Evolutionary conservation across 2,329 filamentous ascomycete genomes (phyloP), one percentile per base, ranked within the genome.

Genomic region (Ramichloridium luteum): DNA sequence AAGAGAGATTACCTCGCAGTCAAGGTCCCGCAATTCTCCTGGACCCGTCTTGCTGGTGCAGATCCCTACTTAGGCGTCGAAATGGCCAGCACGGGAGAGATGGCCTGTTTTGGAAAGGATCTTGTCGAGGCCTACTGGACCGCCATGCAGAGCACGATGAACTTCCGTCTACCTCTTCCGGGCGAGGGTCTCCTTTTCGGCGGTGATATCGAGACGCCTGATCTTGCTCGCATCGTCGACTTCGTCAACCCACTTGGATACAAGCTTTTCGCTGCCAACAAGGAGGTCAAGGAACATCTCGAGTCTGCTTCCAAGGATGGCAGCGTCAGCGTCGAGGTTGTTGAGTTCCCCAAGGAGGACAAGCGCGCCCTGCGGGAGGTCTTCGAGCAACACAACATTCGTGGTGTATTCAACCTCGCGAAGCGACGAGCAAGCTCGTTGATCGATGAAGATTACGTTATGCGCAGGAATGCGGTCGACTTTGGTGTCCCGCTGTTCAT

Each of bases 21-120:
- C 58, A 98, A 98, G 71, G 90, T 98, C 30, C 86, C 90, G 14
- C 90, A 98, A 61, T 98, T 98, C 73, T 90, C 83, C 9, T 98
- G 90, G 90, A 96, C 90, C 40, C 83, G 90, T 68, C 77, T 98
- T 36, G 88, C 90, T 28, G 90, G 90, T 48, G 90, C 90, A 31
- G 90, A 98, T 54, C 90, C 90, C 34, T 96, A 93, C 74, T 73
- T 98, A 39, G 90, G 90, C 37, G 90, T 98, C 35, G 90, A 98
- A 64, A 98, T 98, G 90, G 69, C 84, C 27, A 85, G 78, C 44
- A 98, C 90, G 12, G 90, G 90, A 59, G 90, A 98, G 64, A 93
- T 98, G 70, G 90, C 90, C 45, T 96, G 90, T 67, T 98, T 98
- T 62, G 90, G 90, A 43, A 93, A 90, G 66, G 71, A 94, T 53